These are phyloP conservation scores for Microcos paniculata DNA, from an alignment of 345 rosid genomes.

Conservation along the genomic window DNA sequence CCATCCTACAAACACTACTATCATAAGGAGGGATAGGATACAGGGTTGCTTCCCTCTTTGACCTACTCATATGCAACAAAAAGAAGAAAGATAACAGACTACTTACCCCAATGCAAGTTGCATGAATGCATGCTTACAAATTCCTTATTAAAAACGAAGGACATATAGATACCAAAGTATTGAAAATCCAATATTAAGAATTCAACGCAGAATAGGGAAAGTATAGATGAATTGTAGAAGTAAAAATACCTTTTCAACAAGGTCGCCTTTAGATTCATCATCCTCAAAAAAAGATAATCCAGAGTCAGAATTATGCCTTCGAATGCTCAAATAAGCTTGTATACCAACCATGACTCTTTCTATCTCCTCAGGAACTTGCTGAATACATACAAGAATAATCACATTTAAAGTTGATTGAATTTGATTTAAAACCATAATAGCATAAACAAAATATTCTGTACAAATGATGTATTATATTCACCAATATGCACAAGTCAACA, in stretches of 20 bases:
- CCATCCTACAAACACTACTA: not conserved
- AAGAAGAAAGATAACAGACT: not conserved
- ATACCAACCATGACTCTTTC: conserved; percentile 89
- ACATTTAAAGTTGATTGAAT: not conserved
- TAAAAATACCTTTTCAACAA: conserved; percentile 55
- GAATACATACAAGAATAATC: conserved; percentile 21
- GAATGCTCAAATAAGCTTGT: conserved; percentile 93
- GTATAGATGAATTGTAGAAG: not conserved
- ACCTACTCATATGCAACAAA: not conserved
- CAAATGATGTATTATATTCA: not conserved
- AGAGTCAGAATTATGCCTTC: conserved; percentile 62
- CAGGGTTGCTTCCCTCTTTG: not conserved
- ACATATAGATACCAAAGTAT: not conserved
- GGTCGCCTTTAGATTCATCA: conserved; percentile 45
- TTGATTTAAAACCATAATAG: not conserved
- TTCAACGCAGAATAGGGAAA: not conserved
- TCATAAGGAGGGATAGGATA: not conserved
- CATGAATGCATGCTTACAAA: not conserved
- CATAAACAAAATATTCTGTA: not conserved
- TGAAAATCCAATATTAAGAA: not conserved
- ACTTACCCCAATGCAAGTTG: not conserved
- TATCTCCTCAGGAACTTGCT: conserved; percentile 98
- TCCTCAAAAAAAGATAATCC: conserved; percentile 72
- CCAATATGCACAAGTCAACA: not conserved
- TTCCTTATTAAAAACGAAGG: not conserved